A percentile compares a stretch with the other conserved stretches of the same genome.
These are phyloP conservation scores for Raddia guianensis DNA, from an alignment of 176 grass and related monocot genomes.

Conservation along the genomic window DNA sequence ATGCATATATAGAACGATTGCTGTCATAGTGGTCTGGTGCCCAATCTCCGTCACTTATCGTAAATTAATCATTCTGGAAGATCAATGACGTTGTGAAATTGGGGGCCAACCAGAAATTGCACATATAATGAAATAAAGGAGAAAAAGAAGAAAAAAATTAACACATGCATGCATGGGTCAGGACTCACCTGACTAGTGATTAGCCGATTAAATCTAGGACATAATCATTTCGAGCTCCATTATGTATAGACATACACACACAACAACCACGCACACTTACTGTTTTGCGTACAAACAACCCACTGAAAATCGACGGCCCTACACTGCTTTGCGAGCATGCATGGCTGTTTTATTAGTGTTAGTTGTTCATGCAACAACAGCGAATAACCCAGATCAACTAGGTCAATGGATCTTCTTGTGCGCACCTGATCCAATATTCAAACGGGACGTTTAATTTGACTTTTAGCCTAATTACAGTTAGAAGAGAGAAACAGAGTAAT, in stretches of 20 bases:
- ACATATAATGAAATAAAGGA: neutral
- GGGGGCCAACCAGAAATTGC: neutral
- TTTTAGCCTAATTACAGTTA: too few species aligned
- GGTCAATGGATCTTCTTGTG: too few species aligned
- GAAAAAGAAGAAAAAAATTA: neutral
- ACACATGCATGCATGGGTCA: neutral
- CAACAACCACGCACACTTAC: neutral
- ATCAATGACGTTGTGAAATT: neutral
- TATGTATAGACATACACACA: neutral
- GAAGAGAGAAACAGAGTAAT: too few species aligned
- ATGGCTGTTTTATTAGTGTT: too few species aligned
- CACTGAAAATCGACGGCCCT: neutral
- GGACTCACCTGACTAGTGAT: neutral
- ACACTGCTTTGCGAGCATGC: neutral
- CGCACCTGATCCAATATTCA: neutral
- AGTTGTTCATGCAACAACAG: neutral
- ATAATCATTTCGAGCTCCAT: slow-evolving; percentile 17
- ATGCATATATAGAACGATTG: neutral
- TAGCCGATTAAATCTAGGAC: neutral
- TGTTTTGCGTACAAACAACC: neutral
- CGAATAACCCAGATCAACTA: too few species aligned
- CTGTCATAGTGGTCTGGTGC: neutral
- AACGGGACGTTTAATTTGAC: too few species aligned
- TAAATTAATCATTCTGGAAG: neutral
- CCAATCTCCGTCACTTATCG: neutral